Evolutionary conservation across 352 stramenopile species (phyloP), one percentile per base, ranked within the genome.

Genomic region (Phytophthora syringae): DNA sequence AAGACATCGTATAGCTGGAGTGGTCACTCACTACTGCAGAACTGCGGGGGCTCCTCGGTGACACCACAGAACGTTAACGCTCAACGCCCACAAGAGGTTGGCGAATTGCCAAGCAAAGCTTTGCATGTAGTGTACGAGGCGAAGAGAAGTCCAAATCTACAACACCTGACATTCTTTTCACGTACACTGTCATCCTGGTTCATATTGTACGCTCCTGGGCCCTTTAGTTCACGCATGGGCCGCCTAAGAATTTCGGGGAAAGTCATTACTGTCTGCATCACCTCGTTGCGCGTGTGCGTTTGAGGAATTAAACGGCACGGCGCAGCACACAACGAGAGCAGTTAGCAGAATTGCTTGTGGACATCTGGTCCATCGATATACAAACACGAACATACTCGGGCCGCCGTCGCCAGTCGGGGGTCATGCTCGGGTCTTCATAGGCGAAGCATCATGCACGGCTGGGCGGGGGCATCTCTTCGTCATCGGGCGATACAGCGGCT

Each of bases 221-320:
- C 47, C 49, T 55, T 25, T 55, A 39, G 20, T 36, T 10, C 27
- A 55, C 49, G 20, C 49, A 44, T 55, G 49, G 30, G 24, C 30
- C 24, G 42, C 45, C 55, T 2, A 68, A 42, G 64, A 51, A 70
- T 56, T 55, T 43, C n/a, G 43, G 24, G 40, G 30, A 34, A 75
- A 72, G 47, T 62, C 30, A 69, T 66, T 65, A 69, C 44, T 60
- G 50, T 62, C 63, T 76, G 68, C 57, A 52, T 72, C 56, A 69
- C 34, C 57, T 64, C 56, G 55, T 60, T 60, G 55, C 36, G 45
- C 21, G 49, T 48, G 44, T 49, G 64, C 39, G 34, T 54, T 54
- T 44, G 37, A 34, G 18, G 10, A 27, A 44, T 43, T 24, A 30
- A 71, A 65, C 50, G 48, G 18, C 30, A 49, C 24, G 44, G 16